Evolutionary conservation across 176 grass and related monocot species (phyloP).

Genomic region (Aegilops tauschii): DNA sequence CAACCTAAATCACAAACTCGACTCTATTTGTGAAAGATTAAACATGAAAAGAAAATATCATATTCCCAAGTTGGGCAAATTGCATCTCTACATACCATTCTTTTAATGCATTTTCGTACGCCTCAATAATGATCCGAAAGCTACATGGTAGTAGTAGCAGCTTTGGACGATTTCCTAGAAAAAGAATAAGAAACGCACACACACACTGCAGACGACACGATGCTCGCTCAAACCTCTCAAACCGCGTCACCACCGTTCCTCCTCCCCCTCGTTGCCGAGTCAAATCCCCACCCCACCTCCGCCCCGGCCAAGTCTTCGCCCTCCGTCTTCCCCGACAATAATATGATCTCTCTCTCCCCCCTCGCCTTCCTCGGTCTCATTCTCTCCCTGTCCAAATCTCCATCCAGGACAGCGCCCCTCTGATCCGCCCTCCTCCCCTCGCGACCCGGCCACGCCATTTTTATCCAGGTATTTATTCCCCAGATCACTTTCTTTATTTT

Average conservation of each 20-base stretch:
- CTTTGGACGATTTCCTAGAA: background rate
- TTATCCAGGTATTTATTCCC: conserved; percentile 20
- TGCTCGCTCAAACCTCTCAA: background rate
- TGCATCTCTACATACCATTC: background rate
- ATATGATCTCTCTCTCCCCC: background rate
- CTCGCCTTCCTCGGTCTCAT: background rate
- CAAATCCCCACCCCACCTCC: conserved; percentile 5
- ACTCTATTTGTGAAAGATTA: background rate
- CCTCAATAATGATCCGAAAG: background rate
- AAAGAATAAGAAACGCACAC: background rate
- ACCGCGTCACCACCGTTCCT: conserved; percentile 33
- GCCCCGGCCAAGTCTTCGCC: conserved; percentile 22
- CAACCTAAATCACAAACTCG: too few relatives aligned
- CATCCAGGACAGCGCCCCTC: background rate
- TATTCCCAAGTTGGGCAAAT: background rate
- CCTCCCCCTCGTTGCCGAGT: conserved; percentile 2
- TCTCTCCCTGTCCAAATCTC: background rate
- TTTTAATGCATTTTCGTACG: background rate
- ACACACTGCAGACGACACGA: background rate
- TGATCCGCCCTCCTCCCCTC: background rate
- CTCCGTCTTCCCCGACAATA: background rate
- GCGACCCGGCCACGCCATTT: background rate
- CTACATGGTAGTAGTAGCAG: background rate
- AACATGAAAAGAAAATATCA: background rate
- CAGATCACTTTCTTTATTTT: background rate